phyloP scores from a whole-genome alignment of 176 grass and related monocot genomes.

The Phyllostachys edulis region DNA sequence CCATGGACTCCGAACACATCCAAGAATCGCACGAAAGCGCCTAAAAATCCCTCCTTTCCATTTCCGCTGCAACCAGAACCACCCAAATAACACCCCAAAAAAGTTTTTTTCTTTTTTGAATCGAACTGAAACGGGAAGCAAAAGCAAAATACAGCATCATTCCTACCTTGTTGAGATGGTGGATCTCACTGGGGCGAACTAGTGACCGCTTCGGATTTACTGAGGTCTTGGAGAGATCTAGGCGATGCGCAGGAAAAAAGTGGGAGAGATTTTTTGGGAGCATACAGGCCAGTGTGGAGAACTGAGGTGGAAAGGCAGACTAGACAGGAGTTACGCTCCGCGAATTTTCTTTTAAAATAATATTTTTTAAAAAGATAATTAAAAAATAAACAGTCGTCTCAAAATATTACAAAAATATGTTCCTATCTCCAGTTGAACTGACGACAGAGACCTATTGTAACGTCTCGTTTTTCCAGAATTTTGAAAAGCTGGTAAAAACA shows the following conservation, averaged over 20 bases:
- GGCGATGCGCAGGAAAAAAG: background rate
- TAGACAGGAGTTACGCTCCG: background rate
- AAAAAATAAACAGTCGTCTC: too few species aligned
- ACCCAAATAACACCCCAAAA: background rate
- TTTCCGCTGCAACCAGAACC: background rate
- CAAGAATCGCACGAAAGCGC: background rate
- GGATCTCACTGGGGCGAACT: background rate
- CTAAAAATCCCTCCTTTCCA: background rate
- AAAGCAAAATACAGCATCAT: background rate
- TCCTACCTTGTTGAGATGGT: background rate
- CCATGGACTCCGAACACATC: background rate
- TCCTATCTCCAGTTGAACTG: too few species aligned
- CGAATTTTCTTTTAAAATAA: too few species aligned
- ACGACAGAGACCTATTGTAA: too few species aligned
- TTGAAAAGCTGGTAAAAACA: too few species aligned
- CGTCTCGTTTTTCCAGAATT: too few species aligned
- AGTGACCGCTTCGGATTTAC: background rate
- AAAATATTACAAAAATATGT: too few species aligned
- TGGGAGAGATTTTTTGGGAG: slow-evolving; percentile 7
- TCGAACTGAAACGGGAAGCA: background rate
- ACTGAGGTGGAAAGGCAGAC: slow-evolving; percentile 31
- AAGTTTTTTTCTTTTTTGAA: background rate
- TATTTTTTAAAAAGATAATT: too few species aligned
- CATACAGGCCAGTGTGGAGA: background rate
- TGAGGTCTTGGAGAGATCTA: slow-evolving; percentile 27